Percentiles rank a stretch among this genome's conserved stretches.
phyloP scores from a whole-genome alignment of 2,329 filamentous ascomycete species.

The Atkinsonella texensis region DNA sequence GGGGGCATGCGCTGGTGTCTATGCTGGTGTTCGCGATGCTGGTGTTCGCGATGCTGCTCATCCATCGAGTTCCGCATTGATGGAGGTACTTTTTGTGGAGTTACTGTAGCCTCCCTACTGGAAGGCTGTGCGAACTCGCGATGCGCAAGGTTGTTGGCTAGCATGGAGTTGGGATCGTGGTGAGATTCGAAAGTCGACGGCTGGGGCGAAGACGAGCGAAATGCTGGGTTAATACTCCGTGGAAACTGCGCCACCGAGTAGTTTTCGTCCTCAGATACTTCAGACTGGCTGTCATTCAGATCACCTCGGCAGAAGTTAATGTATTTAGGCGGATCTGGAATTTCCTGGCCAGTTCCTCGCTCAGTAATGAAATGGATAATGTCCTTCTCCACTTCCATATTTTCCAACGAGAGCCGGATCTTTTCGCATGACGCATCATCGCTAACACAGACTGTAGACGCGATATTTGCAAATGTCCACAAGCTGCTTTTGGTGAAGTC shows the following conservation, averaged over 20 bases:
- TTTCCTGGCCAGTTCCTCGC: slow-evolving; percentile 86
- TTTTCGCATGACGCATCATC: slow-evolving; percentile 96
- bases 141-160: slow-evolving; percentile 59
- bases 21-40: slow-evolving; percentile 10
- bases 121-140: slow-evolving; percentile 32
- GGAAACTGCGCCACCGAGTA: slow-evolving; percentile 96
- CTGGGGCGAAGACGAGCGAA: slow-evolving; percentile 90
- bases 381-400: slow-evolving; percentile 94
- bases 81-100: slow-evolving; percentile 32
- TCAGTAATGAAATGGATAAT: slow-evolving; percentile 82
- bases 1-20: slow-evolving; percentile 6
- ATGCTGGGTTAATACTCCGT: slow-evolving; percentile 87
- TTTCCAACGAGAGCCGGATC: slow-evolving; percentile 82
- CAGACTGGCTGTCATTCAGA: slow-evolving; percentile 66
- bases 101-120: slow-evolving; percentile 37
- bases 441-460: slow-evolving; percentile 94
- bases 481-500: slow-evolving; percentile 97
- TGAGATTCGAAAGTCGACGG: slow-evolving; percentile 89
- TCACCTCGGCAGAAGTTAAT: slow-evolving; percentile 98
- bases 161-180: slow-evolving; percentile 67
- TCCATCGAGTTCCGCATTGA: slow-evolving; percentile 9
- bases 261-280: slow-evolving; percentile 71
- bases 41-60: slow-evolving; percentile 12
- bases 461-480: slow-evolving; percentile 96
- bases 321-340: slow-evolving; percentile 91